A percentile compares a stretch with the other conserved stretches of the same genome.
Evolutionary conservation across 257 asterid genomes (phyloP).

Genomic region (Oldenlandia corymbosa): DNA sequence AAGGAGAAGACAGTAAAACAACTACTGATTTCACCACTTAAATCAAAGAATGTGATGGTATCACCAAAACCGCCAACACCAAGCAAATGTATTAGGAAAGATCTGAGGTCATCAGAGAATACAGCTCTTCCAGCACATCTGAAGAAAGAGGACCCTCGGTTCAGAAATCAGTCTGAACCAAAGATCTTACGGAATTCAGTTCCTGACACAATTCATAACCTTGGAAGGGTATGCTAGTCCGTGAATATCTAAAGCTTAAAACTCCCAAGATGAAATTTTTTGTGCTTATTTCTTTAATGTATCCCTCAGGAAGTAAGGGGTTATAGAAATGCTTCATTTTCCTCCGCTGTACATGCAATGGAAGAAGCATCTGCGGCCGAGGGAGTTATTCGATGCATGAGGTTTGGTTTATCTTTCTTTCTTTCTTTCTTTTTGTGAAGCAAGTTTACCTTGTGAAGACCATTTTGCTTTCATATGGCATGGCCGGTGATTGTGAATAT

Average conservation of each 20-base stretch:
- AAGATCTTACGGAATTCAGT: conserved; percentile 51
- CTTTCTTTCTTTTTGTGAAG: not conserved
- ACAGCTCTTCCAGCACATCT: conserved; percentile 34
- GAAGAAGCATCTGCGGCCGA: conserved; percentile 77
- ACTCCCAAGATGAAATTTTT: conserved; percentile 1
- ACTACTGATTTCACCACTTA: conserved; percentile 50
- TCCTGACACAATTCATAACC: conserved; percentile 44
- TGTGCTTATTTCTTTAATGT: conserved; percentile 1
- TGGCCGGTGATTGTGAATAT: no score
- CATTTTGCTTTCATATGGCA: not conserved
- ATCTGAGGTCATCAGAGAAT: conserved; percentile 31
- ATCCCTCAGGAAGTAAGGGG: conserved; percentile 48
- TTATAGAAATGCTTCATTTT: conserved; percentile 40
- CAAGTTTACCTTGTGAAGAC: not conserved
- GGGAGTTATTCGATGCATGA: conserved; percentile 60
- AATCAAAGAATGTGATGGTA: conserved; percentile 43
- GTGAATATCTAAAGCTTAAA: not conserved
- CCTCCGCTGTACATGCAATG: conserved; percentile 65
- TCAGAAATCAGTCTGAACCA: conserved; percentile 39
- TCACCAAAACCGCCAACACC: conserved; percentile 41
- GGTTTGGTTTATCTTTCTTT: no score
- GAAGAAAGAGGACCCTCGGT: conserved; percentile 33
- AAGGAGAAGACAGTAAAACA: conserved; percentile 30
- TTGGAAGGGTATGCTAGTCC: conserved; percentile 59
- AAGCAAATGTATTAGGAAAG: conserved; percentile 34